Evolutionary conservation across 441 rosid genomes (phyloP).

Genomic region (Brassica hybrid): DNA sequence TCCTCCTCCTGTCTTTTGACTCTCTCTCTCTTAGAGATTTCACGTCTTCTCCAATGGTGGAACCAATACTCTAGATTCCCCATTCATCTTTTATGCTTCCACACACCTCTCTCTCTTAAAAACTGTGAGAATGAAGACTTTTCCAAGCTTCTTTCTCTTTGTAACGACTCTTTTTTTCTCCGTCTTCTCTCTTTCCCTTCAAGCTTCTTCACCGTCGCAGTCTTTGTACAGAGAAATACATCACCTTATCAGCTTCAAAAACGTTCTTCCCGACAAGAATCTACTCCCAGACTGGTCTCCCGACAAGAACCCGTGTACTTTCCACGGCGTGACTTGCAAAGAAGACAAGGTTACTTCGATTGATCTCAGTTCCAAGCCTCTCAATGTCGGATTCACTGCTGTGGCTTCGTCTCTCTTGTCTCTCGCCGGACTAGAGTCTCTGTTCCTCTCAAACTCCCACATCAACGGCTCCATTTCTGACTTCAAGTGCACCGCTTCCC

Average conservation of each 20-base stretch:
- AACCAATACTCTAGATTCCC: constrained; percentile 49
- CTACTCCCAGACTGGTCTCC: constrained; percentile 64
- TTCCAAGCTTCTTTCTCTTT: constrained; percentile 39
- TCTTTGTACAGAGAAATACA: constrained; percentile 49
- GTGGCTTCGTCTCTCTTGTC: constrained; percentile 62
- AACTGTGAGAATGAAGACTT: constrained; percentile 36
- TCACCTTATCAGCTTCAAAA: constrained; percentile 66
- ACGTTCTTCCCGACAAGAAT: constrained; percentile 50
- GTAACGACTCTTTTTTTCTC: constrained; percentile 32
- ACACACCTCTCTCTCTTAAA: not conserved
- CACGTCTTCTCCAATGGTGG: constrained; percentile 61
- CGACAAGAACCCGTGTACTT: constrained; percentile 65
- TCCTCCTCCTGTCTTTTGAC: constrained; percentile 54
- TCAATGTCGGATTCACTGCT: constrained; percentile 58
- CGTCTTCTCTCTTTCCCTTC: constrained; percentile 46
- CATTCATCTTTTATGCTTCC: constrained; percentile 18
- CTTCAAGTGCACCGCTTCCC: constrained; percentile 65
- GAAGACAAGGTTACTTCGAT: constrained; percentile 64
- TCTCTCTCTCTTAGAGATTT: constrained; percentile 44
- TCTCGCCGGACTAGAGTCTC: constrained; percentile 58
- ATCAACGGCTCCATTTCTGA: constrained; percentile 69
- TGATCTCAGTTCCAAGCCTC: constrained; percentile 48
- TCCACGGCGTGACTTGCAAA: constrained; percentile 65
- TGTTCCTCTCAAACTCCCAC: constrained; percentile 52
- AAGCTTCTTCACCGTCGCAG: constrained; percentile 42